Percentiles rank a stretch among this genome's conserved stretches.
Conservation (phyloP, 352 stramenopile genomes). For the Phytophthora aleatoria region DNA sequence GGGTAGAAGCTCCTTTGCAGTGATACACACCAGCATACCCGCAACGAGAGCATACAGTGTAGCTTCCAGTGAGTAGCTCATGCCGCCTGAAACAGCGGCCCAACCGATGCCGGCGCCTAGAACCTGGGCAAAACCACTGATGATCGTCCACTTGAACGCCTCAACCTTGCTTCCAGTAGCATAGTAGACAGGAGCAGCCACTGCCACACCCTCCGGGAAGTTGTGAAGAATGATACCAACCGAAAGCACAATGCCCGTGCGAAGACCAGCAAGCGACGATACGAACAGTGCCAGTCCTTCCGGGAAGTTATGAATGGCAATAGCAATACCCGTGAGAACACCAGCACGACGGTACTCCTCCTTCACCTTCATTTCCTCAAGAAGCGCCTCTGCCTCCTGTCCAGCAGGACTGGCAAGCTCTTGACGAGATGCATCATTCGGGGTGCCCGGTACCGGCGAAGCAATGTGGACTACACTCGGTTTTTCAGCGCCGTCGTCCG, state of each 20-base stretch:
- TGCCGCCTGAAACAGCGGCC: slow-evolving; percentile 50
- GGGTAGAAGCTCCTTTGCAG: slow-evolving; percentile 90
- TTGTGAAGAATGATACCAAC: slow-evolving; percentile 98
- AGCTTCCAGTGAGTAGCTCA: slow-evolving; percentile 75
- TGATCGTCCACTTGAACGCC: slow-evolving; percentile 91
- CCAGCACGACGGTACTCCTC: slow-evolving; percentile 81
- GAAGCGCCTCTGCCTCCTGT: slow-evolving; percentile 20
- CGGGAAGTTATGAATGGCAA: slow-evolving; percentile 98
- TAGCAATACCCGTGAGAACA: slow-evolving; percentile 93
- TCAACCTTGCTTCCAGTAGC: slow-evolving; percentile 92
- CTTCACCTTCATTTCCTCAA: slow-evolving; percentile 32
- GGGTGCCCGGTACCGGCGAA: slow-evolving; percentile 31
- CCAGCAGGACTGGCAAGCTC: slow-evolving; percentile 33
- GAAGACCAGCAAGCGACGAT: slow-evolving; percentile 88
- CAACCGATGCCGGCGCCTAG: slow-evolving; percentile 89
- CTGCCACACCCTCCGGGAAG: slow-evolving; percentile 96
- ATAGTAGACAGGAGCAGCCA: slow-evolving; percentile 97
- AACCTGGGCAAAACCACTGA: slow-evolving; percentile 91
- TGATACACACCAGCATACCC: slow-evolving; percentile 95
- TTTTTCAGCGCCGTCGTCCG: slow-evolving; percentile 23
- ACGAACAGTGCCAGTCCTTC: slow-evolving; percentile 97
- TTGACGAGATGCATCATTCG: slow-evolving; percentile 11
- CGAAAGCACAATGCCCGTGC: slow-evolving; percentile 90
- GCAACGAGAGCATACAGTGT: slow-evolving; percentile 92
- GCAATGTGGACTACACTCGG: slow-evolving; percentile 28